Evolutionary conservation across 352 stramenopile genomes (phyloP), one percentile per base, ranked within the genome.

Genomic region (Globisporangium paroecandrum): DNA sequence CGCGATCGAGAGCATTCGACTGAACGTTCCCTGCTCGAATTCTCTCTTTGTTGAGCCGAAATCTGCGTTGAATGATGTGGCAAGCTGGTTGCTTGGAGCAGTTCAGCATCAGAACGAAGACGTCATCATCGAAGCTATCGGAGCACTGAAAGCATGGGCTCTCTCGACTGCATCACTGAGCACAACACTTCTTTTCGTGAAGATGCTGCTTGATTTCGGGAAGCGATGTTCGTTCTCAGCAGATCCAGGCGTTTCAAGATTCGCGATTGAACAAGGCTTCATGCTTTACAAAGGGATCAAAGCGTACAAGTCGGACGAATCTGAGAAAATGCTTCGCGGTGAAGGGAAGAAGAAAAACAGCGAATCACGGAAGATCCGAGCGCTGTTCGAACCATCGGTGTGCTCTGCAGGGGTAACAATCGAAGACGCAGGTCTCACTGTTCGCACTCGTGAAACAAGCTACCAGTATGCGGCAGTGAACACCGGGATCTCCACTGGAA

Each of bases 391-490:
- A 53, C 73, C 83, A 6, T 89, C 89, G 0, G 72, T 89, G 4
- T 94, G 89, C 54, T 96, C 89, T 1, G 71, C 73, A n/a, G 89
- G 89, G 22, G 85, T 94, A 13, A 76, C 85, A 20, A 76, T 95
- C 18, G 89, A 96, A 73, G 85, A 95, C 57, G 85, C 80, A 22
- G 87, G 87, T 3, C 65, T 82, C 12, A 81, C 85, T 34, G 89
- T 96, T 1, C 77, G 89, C 18, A 96, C 89, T 4, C 76, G 89
- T 43, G 89, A 96, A 69, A 95, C 87, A 22, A 96, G 89, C 70
- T 95, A 95, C 38, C 89, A 96, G 64, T 94, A 96, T 70, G 89
- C 89, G 15, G 84, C 87, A 58, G 89, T 94, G 20, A 96, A 93
- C 62, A 81, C 76, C 36, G 83, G 85, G 13, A 89, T 96, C 58